Base-by-base conservation (phyloP, 2,329 filamentous ascomycete species). In the Teratosphaeria nubilosa region DNA sequence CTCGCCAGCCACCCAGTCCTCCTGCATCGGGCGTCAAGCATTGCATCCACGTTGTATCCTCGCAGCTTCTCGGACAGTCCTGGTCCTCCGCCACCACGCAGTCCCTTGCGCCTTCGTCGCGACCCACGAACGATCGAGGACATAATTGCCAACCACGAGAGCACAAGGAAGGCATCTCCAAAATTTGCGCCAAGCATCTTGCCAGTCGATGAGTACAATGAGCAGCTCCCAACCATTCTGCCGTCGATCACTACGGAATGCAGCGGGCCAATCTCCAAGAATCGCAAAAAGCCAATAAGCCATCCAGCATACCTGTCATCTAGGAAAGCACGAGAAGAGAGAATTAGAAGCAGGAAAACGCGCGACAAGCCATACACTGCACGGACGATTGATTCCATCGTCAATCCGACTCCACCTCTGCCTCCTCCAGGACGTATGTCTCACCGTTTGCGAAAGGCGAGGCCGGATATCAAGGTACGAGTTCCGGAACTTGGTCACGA, bases 71-170 rank as follows among this genome's bases (percentile, higher is more conserved):
- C 67, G 0, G 64, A 69, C 20, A 70, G 68, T 55, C 70, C 70
- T 25, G 70, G 70, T 51, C 69, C 69, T 22, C 70, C 70, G 13
- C 70, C 70, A 16, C 68, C 70, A n/a, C 65, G 64, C 9, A 71
- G 68, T 55, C 70, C 70, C 2, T 57, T 72, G 34, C 59, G 70
- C 52, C 51, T 68, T 16, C 59, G 63, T 34, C 59, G 62, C 20
- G 68, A 68, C 53, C 63, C 63, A 14, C 57, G 63, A 13, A 68
- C 61, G 3, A 68, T 70, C 34, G 68, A 69, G 24, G 60, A 57
- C n/a, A 54, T 68, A 22, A 63, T 68, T 3, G 56, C 61, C 1
- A 55, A 59, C 11, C 59, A 65, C 34, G 60, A 60, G 34, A 57
- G 45, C 53, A 34, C 58, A 13, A 60, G 64, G 10, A 65, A 61